Evolutionary conservation across 768 basidiomycete genomes (phyloP), one percentile per base, ranked within the genome.

Genomic region (Tylopilus vinaceipallidus): DNA sequence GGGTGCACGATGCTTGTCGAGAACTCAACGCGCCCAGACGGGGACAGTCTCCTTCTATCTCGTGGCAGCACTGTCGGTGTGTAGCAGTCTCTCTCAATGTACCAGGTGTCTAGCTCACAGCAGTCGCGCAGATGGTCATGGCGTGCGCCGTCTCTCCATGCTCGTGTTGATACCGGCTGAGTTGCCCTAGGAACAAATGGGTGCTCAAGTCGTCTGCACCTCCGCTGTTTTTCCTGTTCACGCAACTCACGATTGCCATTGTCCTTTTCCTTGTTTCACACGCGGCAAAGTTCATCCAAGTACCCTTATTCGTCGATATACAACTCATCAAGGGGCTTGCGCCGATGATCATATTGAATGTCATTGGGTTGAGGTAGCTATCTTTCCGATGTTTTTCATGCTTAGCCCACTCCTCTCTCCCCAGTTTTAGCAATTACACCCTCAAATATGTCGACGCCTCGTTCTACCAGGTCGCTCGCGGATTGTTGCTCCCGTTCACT

Each of bases 401-500:
- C 20, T 13, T 23, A 12, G 35, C 10, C 34, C 23, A 32, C 32
- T 56, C 27, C 53, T 12, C 19, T 38, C 19, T 27, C 11, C n/a
- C 26, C 64, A 91, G 89, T 61, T 86, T 90, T 63, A 90, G 89
- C 70, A 95, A 94, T 66, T 93, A 84, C 64, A 92, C 88, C 34
- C 78, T 95, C 50, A 91, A 93, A 82, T 91, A 88, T 61, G 94
- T 97, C 58, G 93, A 94, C 49, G 91, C 91, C 12, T 94, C 92
- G 0, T 93, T 95, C 70, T 94, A 95, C 68, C 94, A 95, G 73
- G 88, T 98, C 54, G 95, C 95, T 0, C 86, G 95, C 14, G 95
- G 95, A 10, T 78, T 98, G 52, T 82, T 98, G 24, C 83, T 98
- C 20, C 95, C 95, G 0, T 88, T 93, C 75, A 98, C 95, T 16